These are phyloP conservation scores for Mortierella sp. DNA, from an alignment of 371 early-diverging fungal genomes.

Conservation along the genomic window DNA sequence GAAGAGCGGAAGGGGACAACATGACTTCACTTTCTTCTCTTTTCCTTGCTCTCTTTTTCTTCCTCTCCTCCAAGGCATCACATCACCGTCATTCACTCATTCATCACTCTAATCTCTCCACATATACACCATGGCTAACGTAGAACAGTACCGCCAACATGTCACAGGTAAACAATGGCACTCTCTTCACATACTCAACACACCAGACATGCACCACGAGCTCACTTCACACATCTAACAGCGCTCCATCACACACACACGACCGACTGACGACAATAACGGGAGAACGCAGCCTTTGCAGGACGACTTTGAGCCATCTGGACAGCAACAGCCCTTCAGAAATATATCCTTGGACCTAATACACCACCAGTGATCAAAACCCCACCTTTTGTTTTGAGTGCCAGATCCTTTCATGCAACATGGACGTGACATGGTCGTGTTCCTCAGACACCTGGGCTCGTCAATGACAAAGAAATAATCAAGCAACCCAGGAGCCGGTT, in stretches of 20 bases:
- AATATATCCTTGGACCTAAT: too few relatives aligned
- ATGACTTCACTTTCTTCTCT: background rate
- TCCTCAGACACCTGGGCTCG: background rate
- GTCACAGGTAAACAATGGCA: conserved; percentile 7
- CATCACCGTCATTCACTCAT: background rate
- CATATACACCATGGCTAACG: conserved; percentile 4
- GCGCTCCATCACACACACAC: too few relatives aligned
- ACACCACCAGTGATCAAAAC: background rate
- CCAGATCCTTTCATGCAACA: background rate
- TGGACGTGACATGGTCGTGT: conserved; percentile 6
- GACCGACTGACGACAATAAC: too few relatives aligned
- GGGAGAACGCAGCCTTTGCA: background rate
- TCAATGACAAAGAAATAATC: background rate
- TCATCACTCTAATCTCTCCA: background rate
- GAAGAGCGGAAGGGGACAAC: background rate
- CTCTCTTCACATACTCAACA: background rate
- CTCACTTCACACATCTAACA: too few relatives aligned
- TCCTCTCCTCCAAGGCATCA: background rate
- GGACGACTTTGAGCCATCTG: background rate
- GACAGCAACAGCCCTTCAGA: background rate
- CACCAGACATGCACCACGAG: too few relatives aligned
- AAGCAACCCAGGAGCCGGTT: background rate
- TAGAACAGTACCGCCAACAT: conserved; percentile 8
- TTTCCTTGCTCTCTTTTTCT: background rate
- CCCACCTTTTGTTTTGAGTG: background rate